Evolutionary conservation across 306 rosid genomes (phyloP).

Genomic region (Comarum palustre): DNA sequence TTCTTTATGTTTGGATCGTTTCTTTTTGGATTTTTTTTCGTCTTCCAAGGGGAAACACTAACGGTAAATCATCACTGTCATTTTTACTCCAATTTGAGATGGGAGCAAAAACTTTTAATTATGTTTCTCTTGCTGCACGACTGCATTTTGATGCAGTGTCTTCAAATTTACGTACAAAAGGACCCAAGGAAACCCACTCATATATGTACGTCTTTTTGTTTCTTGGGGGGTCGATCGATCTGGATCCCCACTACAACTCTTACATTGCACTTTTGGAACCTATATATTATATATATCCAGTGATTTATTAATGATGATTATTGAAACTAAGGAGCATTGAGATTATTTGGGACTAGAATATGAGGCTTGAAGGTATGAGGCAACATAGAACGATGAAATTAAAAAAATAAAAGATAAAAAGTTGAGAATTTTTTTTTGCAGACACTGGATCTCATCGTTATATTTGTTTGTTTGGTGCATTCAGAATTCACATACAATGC

Average conservation of each 20-base stretch:
- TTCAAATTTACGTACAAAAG: background rate
- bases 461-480: background rate
- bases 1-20: background rate
- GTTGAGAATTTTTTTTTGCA: background rate
- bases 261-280: background rate
- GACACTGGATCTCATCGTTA: background rate
- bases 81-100: background rate
- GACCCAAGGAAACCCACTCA: background rate
- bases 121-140: background rate
- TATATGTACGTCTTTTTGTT: background rate
- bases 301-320: background rate
- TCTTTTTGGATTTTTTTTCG: background rate
- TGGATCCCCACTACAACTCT: conserved; percentile 4
- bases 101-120: background rate
- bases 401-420: background rate
- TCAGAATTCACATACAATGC: conserved; percentile 64
- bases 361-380: background rate
- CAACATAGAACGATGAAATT: background rate
- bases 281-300: background rate
- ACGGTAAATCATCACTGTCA: background rate
- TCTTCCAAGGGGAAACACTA: background rate
- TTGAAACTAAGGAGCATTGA: background rate
- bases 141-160: background rate
- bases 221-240: background rate
- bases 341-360: background rate